phyloP scores from a whole-genome alignment of 441 rosid genomes.

The Erodium moschatum region DNA sequence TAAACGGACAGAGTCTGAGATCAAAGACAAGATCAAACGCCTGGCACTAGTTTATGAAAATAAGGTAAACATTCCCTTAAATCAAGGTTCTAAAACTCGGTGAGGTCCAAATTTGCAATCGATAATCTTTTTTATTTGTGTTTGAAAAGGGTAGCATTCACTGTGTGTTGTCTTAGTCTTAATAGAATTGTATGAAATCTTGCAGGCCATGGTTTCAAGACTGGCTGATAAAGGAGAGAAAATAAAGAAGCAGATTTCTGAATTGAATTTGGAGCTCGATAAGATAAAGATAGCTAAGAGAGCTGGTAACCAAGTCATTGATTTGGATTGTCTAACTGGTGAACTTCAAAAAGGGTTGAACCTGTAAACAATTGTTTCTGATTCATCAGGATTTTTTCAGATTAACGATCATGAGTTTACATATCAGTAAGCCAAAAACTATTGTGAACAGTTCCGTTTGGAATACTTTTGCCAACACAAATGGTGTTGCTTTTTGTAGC shows the following conservation, averaged over 20 bases:
- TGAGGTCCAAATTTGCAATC: too few species aligned
- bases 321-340: slow-evolving; percentile 51
- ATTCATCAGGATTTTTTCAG: background rate
- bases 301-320: slow-evolving; percentile 33
- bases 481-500: background rate
- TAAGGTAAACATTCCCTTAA: slow-evolving; percentile 39
- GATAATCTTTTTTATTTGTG: too few species aligned
- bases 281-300: slow-evolving; percentile 30
- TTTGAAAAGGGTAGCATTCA: too few species aligned
- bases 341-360: slow-evolving; percentile 47
- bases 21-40: slow-evolving; percentile 57
- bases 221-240: slow-evolving; percentile 75
- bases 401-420: background rate
- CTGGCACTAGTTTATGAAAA: slow-evolving; percentile 43
- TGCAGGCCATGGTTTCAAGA: slow-evolving; percentile 53
- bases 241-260: slow-evolving; percentile 56
- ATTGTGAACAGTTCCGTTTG: too few species aligned
- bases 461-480: background rate
- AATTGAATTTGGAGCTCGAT: slow-evolving; percentile 49
- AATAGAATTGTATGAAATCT: background rate
- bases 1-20: slow-evolving; percentile 57
- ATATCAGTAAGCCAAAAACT: background rate
- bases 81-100: too few species aligned
- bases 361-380: slow-evolving; percentile 27
- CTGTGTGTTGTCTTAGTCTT: background rate